Evolutionary conservation across 352 stramenopile genomes (phyloP), one percentile per base, ranked within the genome.

Genomic region (Pythium myriotylum): DNA sequence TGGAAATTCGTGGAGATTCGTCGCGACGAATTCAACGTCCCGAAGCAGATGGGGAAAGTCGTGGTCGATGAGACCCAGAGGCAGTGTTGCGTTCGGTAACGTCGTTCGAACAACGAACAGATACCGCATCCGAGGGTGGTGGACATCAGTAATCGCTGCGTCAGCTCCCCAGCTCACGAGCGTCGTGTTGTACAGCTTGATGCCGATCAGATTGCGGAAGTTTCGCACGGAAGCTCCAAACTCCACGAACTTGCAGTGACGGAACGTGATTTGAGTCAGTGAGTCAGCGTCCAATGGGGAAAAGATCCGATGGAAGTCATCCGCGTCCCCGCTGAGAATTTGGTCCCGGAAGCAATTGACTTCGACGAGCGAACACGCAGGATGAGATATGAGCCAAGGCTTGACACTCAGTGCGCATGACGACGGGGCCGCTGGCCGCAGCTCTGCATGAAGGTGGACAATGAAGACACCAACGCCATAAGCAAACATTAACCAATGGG

Each of bases 151-250:
- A 12, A 80, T 26, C 17, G 63, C 74, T 9, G 65, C 69, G 6
- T 73, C 54, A 0, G 20, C 37, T 0, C 16, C 27, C 75, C 75
- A 84, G 3, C 65, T 45, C 1, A 27, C 13, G 35, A 84, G 58
- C 4, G 69, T 77, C 17, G 63, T 61, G 19, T 84, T 84, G 62
- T 79, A 79, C 4, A 77, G 41, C 54, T 81, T 76, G 41, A 81
- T 40, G 1, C 53, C 71, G 10, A 57, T 59, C 5, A 84, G 59
- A 17, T 46, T 54, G 3, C 7, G 39, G 27, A 84, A 81, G 2
- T 62, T 20, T 5, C 47, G 41, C 20, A 84, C 42, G n/a, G 54
- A 43, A 8, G 61, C 3, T 1, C 68, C 63, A 3, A 84, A 57
- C 39, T 70, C 62, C 0, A 84, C 27, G 6, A 33, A 13, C 2